Evolutionary conservation across 352 stramenopile genomes (phyloP), one percentile per base, ranked within the genome.

Genomic region (Globisporangium rhizosaccharum): DNA sequence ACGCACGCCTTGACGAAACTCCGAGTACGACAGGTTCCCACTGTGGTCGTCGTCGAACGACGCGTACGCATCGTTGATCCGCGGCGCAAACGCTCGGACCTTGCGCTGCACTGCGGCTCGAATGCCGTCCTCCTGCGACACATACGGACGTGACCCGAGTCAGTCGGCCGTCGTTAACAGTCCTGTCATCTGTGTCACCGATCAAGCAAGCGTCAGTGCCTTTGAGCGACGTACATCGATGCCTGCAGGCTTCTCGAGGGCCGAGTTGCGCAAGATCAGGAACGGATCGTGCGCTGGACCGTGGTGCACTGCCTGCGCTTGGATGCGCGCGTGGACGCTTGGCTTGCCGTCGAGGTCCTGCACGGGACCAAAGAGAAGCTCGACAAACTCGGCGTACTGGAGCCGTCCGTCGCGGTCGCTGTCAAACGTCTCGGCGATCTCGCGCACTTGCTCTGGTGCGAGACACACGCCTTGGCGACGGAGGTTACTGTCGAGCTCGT

Each of bases 1-100:
- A 39, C 58, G 10, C 41, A 86, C 76, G 33, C 76, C 76, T 20
- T 77, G 62, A 15, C 66, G 70, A 54, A 85, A 70, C 56, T 84
- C 76, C 14, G 56, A 41, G 33, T 83, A 85, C 23, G 76, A 87
- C 18, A 87, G 33, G 3, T 73, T 81, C 11, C 76, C 76, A 10
- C 65, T 77, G 46, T 83, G 74, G 23, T 87, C 74, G 26, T 77
- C 59, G 23, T 87, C 74, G 51, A 87, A 87, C 0, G 70, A 64
- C n/a, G 63, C 64, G 55, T 79, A 85, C 26, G 71, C 69, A 46
- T 85, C 76, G 54, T 83, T 81, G 12, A 85, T 59, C 12, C 63
- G 61, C 14, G 66, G 65, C 10, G 67, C 63, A 57, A 81, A 85
- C 3, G 57, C 66, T 8, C 64, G 56, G 20, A 87, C 56, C 47